Evolutionary conservation across 1,284 basidiomycete species (phyloP).

Genomic region (Austroboletus novae-zelandiae): DNA sequence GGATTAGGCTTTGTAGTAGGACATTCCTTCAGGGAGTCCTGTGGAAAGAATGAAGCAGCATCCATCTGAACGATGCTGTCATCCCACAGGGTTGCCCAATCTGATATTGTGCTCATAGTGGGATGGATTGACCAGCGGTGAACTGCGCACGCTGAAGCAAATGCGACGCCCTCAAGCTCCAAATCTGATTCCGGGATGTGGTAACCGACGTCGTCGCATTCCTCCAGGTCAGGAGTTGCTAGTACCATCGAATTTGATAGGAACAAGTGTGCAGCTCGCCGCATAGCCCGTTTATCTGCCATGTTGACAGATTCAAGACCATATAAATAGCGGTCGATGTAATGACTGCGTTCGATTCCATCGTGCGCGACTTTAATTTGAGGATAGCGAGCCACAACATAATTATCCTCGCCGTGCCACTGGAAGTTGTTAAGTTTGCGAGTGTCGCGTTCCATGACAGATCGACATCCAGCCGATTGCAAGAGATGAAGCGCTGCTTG

Average conservation of each 20-base stretch:
- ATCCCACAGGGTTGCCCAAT: neutral
- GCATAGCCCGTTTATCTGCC: neutral
- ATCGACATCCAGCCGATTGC: slow-evolving; percentile 33
- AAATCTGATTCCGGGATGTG: neutral
- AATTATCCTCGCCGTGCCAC: slow-evolving; percentile 31
- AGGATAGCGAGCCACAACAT: neutral
- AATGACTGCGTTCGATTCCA: neutral
- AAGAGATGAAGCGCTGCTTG: slow-evolving; percentile 43
- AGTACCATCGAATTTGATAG: neutral
- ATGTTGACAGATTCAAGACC: neutral
- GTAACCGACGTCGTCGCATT: neutral
- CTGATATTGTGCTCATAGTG: neutral
- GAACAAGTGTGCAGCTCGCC: slow-evolving; percentile 1
- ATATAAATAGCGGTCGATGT: neutral
- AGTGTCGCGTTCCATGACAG: slow-evolving; percentile 35
- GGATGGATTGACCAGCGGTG: neutral
- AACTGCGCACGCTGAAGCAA: neutral
- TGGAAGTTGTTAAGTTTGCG: accelerated
- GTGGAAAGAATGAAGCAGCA: neutral
- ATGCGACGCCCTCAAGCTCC: slow-evolving; percentile 3
- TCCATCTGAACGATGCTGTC: neutral
- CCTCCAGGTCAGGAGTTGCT: neutral
- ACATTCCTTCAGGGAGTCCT: neutral
- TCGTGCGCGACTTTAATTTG: neutral
- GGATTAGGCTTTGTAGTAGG: neutral